Base-by-base conservation (phyloP, 768 basidiomycete genomes). In the Tricholomella constricta region DNA sequence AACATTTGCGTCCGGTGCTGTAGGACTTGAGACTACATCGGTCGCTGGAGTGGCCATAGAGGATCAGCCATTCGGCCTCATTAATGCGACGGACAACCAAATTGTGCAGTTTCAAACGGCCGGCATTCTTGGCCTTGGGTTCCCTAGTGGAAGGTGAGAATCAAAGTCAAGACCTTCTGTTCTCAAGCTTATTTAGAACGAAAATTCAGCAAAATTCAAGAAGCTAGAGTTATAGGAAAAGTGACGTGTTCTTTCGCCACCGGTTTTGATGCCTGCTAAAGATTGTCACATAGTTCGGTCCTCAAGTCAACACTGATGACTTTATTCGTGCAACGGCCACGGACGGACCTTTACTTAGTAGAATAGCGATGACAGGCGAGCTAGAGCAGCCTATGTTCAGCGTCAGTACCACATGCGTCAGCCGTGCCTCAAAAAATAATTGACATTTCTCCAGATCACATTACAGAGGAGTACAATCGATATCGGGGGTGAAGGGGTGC, bases 101-200 rank as follows among this genome's bases (percentile, higher is more conserved):
- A 75, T 86, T 15, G 67, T 81, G 8, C 66, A 78, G 55, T 81
- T 77, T 29, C 77, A 76, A 3, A 75, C 82, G 4, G 75, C 80
- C 9, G 87, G 86, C 2, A 86, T 88, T 36, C 73, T 89, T 52
- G 88, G 88, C 0, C 69, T 89, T 11, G 83, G 86, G 0, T 88
- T 89, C 60, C 86, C 88, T 31, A 69, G 74, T 27, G 83, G 80
- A 55, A 86, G 85, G 86, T 85, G 46, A 38, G 72, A 22, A 12
- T n/a, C 8, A 2, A 9, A 12, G n/a, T 20, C 36, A 19, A 42
- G 12, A 15, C 15, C 57, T 9, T 11, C 17, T 23, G n/a, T 19
- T 6, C 20, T 36, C 6, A 38, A 41, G 37, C 26, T 26, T 1
- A 48, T 31, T 31, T 47, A 27, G 6, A 25, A 11, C 10, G n/a